Conservation (phyloP, 352 stramenopile species). For the Globisporangium yorkense region DNA sequence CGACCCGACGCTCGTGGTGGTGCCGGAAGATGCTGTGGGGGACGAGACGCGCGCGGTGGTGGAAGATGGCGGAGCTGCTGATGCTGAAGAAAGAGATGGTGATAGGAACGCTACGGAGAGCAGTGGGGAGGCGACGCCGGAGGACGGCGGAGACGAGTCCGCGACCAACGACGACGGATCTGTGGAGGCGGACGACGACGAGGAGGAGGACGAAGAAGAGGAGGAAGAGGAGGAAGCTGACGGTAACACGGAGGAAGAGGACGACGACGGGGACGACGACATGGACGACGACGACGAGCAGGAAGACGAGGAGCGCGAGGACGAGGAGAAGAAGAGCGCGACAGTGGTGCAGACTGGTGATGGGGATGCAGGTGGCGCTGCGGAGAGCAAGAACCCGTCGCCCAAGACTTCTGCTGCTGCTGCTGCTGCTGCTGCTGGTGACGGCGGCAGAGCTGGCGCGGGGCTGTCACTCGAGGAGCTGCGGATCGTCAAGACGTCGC, state of each 20-base stretch:
- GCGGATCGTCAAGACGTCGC: constrained; percentile 33
- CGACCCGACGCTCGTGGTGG: constrained; percentile 53
- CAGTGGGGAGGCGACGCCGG: constrained; percentile 1
- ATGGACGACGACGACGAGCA: constrained; percentile 17
- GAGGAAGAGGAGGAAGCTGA: constrained; percentile 25
- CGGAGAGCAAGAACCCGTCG: constrained; percentile 9
- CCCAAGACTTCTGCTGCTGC: no score
- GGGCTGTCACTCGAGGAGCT: constrained; percentile 43
- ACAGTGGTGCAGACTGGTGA: background rate
- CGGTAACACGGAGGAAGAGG: constrained; percentile 12
- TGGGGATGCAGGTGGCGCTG: no score
- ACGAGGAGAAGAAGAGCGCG: constrained; percentile 2
- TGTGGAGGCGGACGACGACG: constrained; percentile 19
- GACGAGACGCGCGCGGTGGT: background rate
- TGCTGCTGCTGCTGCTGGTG: background rate
- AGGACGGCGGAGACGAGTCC: constrained; percentile 19
- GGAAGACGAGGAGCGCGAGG: constrained; percentile 13
- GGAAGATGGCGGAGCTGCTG: no score
- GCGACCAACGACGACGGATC: constrained; percentile 24
- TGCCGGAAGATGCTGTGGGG: constrained; percentile 19
- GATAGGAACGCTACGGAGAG: background rate
- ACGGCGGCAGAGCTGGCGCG: background rate
- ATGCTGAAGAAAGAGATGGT: no score
- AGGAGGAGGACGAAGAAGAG: constrained; percentile 35
- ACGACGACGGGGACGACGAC: constrained; percentile 15